Conservation (phyloP, 2,329 filamentous ascomycete genomes). For the Periconia sp. region DNA sequence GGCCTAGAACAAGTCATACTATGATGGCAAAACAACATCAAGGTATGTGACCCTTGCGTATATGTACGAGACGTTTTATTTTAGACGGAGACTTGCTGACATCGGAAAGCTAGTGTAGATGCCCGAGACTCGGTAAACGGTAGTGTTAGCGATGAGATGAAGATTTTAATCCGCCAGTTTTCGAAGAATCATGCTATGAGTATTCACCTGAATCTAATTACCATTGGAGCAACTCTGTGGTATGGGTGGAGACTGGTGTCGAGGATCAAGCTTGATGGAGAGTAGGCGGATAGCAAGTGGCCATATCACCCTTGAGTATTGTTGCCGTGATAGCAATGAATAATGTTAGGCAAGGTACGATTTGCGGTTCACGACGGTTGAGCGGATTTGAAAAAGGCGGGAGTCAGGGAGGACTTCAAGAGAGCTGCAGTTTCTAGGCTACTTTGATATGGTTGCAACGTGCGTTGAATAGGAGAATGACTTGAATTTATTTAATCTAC, state of each 20-base stretch:
- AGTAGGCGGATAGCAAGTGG: neutral
- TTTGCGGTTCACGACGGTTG: no score
- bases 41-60: constrained; percentile 19
- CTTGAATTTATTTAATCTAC: no score
- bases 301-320: no score
- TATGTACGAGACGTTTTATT: neutral
- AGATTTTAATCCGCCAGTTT: constrained; percentile 41
- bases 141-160: constrained; percentile 20
- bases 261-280: constrained; percentile 15
- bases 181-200: constrained; percentile 49
- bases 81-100: constrained; percentile 3
- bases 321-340: neutral
- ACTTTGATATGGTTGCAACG: no score
- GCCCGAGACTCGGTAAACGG: constrained; percentile 3
- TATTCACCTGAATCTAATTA: constrained; percentile 52
- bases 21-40: constrained; percentile 45
- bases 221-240: constrained; percentile 37
- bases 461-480: no score
- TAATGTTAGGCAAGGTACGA: neutral
- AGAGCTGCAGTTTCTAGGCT: no score
- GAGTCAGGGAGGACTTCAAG: no score
- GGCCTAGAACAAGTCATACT: constrained; percentile 38
- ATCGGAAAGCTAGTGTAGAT: constrained; percentile 23
- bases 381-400: no score
- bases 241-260: constrained; percentile 32